Evolutionary conservation across 2,329 filamentous ascomycete genomes (phyloP), one percentile per base, ranked within the genome.

Genomic region (Rutstroemia sp.): DNA sequence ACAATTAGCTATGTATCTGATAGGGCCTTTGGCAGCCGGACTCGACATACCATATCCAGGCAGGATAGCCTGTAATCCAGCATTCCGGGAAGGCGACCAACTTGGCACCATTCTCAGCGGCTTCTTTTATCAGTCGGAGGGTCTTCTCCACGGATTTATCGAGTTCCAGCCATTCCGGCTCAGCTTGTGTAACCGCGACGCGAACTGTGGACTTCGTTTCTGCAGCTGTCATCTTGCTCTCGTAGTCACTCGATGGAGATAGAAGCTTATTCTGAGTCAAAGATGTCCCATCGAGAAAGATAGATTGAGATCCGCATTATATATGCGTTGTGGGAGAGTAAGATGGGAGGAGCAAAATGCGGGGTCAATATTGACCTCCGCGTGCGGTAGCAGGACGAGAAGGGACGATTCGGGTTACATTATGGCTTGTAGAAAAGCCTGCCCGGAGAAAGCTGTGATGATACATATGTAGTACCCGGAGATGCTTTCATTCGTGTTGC

Each of bases 101-200:
- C 57, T 81, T 74, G 2, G 78, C 79, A 1, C 76, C 78, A 45
- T 78, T 74, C 9, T 67, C 59, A 1, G 76, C 77, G 0, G 82
- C 83, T 60, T 81, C 75, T 39, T 73, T 68, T 59, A 86, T 83
- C 52, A 84, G 71, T 0, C 68, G 63, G 61, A 78, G 77, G 4
- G 82, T 83, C 65, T 85, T 85, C 1, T 73, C 66, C 1, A 85
- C 76, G 2, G 74, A 73, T 0, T 67, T 76, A 9, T 76, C 70
- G 3, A 85, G 74, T 61, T 86, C 78, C 4, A 84, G 71, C 80
- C 81, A 86, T 1, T 72, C 74, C 0, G 81, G 80, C 65, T 84
- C 82, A 5, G 77, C 75, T 63, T 85, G 81, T 0, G 78, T 74
- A 6, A 77, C 77, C 21, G 74, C 77, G 6, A 80, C 38, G 34